Base-by-base conservation (phyloP, 2,329 filamentous ascomycete genomes). In the Fusarium palustre region DNA sequence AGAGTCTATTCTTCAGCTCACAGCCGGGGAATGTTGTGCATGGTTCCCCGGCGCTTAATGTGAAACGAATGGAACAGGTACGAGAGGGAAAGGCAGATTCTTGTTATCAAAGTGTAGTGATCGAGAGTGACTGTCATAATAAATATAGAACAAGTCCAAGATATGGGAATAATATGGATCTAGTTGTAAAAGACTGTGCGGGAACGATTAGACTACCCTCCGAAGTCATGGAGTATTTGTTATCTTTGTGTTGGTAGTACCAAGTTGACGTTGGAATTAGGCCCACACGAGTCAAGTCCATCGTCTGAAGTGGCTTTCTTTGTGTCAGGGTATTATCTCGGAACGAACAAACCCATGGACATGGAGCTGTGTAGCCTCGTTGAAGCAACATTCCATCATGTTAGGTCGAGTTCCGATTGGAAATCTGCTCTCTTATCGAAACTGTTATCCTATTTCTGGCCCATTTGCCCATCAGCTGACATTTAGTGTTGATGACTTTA, bases 11-110 rank as follows among this genome's bases (percentile, higher is more conserved):
- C 42, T 47, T 45, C 42, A 47, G 20, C n/a, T 50, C 43, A 31
- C 28, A 7, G n/a, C 20, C 43, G 33, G 33, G 52, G 42, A 34
- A 38, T 5, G 34, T 13, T 22, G 38, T 53, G 38, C 52, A 45
- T 34, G 22, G 18, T 50, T 38, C 54, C 53, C 38, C 11, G 45
- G 58, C 58, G 58, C 58, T 61, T 61, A 45, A 38, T 12, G n/a
- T 20, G 54, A 50, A 49, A 56, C 54, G 25, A 10, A n/a, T 8
- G 7, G 33, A 28, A 30, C 24, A 42, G 13, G 7, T 8, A 13
- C 41, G 5, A 34, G 34, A 25, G 10, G 16, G 8, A n/a, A 22
- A 36, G 55, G 31, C n/a, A 58, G 22, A 38, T 41, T 38, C 24
- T 10, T 24, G n/a, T 31, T 31, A 16, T 16, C 15, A 15, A 30